phyloP scores from a whole-genome alignment of 768 basidiomycete species.

The Pilatotrama ljubarskyi region DNA sequence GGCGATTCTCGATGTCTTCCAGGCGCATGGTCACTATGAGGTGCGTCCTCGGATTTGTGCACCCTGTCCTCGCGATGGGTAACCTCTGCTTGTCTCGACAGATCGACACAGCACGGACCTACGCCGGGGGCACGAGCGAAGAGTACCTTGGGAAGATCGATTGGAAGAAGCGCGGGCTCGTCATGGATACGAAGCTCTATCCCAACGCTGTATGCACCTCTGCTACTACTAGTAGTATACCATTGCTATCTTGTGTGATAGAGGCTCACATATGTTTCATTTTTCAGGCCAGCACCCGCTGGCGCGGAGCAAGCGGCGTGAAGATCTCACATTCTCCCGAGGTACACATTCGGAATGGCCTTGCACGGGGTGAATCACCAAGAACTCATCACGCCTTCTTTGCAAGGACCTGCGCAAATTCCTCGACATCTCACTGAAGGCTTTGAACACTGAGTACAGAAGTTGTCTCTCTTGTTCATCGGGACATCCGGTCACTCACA shows the following conservation, averaged over 20 bases:
- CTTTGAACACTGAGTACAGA: constrained; percentile 46
- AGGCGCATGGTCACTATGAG: constrained; percentile 57
- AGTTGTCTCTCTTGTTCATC: neutral
- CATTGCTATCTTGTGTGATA: no score
- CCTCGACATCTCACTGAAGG: constrained; percentile 40
- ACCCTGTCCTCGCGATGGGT: neutral
- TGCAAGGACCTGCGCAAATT: constrained; percentile 40
- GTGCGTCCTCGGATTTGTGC: constrained; percentile 25
- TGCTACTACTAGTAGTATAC: no score
- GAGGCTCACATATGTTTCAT: no score
- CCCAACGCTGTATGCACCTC: constrained; percentile 35
- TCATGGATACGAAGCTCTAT: constrained; percentile 61
- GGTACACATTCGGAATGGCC: constrained; percentile 1
- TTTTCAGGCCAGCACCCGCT: neutral
- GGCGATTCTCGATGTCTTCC: constrained; percentile 54
- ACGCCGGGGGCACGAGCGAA: constrained; percentile 35
- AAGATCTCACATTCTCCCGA: constrained; percentile 29
- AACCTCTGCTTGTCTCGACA: neutral
- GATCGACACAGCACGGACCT: constrained; percentile 30
- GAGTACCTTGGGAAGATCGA: constrained; percentile 50
- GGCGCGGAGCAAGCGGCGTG: neutral
- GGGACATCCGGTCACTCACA: no score
- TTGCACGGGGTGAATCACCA: no score
- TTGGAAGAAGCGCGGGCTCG: constrained; percentile 50
- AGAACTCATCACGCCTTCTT: no score